A percentile compares a stretch with the other conserved stretches of the same genome.
Evolutionary conservation across 352 stramenopile genomes (phyloP).

Genomic region (Globisporangium middletonii): DNA sequence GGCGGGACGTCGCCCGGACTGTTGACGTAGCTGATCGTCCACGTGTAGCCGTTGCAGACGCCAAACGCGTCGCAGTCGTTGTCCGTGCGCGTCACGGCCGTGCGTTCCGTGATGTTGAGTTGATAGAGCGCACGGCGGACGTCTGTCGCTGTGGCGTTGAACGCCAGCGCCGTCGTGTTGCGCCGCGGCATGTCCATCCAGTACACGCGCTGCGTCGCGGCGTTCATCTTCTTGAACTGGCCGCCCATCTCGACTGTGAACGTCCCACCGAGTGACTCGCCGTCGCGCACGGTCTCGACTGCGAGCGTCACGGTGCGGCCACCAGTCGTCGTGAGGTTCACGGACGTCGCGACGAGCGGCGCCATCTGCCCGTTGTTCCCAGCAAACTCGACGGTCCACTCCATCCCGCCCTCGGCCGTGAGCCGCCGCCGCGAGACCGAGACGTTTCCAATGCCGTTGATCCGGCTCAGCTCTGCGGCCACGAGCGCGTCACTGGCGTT

Average conservation of each 20-base stretch:
- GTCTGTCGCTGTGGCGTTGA: conserved; percentile 23
- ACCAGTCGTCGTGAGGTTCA: conserved; percentile 45
- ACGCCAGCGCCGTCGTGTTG: conserved; percentile 39
- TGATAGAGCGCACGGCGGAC: conserved; percentile 30
- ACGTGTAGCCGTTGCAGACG: conserved; percentile 63
- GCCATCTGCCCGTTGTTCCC: conserved; percentile 56
- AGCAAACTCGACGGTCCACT: conserved; percentile 60
- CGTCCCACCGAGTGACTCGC: conserved; percentile 36
- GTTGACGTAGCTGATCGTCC: conserved; percentile 54
- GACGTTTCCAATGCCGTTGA: conserved; percentile 54
- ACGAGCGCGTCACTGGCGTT: conserved; percentile 34
- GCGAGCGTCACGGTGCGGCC: conserved; percentile 25
- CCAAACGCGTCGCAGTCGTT: conserved; percentile 51
- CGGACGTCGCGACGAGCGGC: conserved; percentile 22
- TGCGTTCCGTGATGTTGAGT: conserved; percentile 34
- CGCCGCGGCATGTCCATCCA: conserved; percentile 23
- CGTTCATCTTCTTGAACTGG: conserved; percentile 40
- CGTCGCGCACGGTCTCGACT: conserved; percentile 32
- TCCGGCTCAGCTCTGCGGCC: conserved; percentile 22
- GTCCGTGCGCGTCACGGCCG: conserved; percentile 27
- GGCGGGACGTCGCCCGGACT: conserved; percentile 60
- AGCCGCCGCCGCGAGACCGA: conserved; percentile 27
- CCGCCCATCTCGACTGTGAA: conserved; percentile 59
- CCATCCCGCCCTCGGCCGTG: conserved; percentile 47
- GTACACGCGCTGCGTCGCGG: conserved; percentile 36